These are phyloP conservation scores for Dioszegia aurantiaca DNA, from an alignment of 768 basidiomycete species.

Conservation along the genomic window DNA sequence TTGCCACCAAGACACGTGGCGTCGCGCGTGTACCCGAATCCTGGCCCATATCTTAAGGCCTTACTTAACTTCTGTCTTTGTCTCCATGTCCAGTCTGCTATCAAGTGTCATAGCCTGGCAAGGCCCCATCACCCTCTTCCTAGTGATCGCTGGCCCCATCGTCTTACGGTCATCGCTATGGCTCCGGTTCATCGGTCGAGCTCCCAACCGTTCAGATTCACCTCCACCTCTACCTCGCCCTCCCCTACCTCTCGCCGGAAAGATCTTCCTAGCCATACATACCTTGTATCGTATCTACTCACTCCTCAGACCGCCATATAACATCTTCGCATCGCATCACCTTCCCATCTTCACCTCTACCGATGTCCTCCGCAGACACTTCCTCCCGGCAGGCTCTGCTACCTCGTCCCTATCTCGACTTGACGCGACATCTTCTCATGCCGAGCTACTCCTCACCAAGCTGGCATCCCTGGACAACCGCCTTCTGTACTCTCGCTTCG, in stretches of 20 bases:
- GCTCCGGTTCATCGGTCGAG: slow-evolving; percentile 20
- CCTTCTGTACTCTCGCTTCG: slow-evolving; percentile 36
- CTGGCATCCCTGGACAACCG: slow-evolving; percentile 35
- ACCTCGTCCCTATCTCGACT: background rate
- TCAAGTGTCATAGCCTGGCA: slow-evolving; percentile 23
- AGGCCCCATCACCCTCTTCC: slow-evolving; percentile 12
- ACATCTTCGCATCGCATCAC: slow-evolving; percentile 34
- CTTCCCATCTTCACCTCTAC: slow-evolving; percentile 30
- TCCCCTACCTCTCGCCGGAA: slow-evolving; percentile 19
- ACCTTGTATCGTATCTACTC: slow-evolving; percentile 28
- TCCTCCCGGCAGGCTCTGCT: slow-evolving; percentile 11
- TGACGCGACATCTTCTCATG: slow-evolving; percentile 9
- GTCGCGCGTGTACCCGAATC: too few species aligned
- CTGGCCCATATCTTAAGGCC: too few species aligned
- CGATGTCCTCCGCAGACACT: slow-evolving; percentile 21
- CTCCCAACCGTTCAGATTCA: background rate
- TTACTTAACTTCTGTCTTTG: too few species aligned
- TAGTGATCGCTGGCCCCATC: too few species aligned
- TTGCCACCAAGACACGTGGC: too few species aligned
- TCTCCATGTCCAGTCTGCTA: slow-evolving; percentile 13
- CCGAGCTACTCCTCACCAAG: slow-evolving; percentile 31
- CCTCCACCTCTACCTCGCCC: slow-evolving; percentile 8
- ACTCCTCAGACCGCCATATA: slow-evolving; percentile 33
- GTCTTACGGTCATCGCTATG: slow-evolving; percentile 37
- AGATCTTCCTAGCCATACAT: slow-evolving; percentile 26